Percentiles rank a stretch among this genome's conserved stretches.
Evolutionary conservation across 106 monocot genomes (phyloP).

Genomic region (Dendrobium huoshanense): DNA sequence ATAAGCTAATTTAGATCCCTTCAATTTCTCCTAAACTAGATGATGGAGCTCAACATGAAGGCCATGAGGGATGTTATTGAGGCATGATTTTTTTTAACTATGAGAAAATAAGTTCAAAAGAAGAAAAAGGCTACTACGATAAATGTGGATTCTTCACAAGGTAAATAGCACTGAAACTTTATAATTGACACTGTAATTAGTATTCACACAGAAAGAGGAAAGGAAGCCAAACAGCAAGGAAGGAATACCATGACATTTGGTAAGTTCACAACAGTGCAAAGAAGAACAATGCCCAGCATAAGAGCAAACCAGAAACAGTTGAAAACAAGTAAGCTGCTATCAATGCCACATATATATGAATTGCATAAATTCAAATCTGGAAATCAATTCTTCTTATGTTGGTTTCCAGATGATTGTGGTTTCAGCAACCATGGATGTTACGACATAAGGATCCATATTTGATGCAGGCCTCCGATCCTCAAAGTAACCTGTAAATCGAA

Average conservation of each 20-base stretch:
- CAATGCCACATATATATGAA: too few relatives aligned
- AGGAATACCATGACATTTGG: not conserved
- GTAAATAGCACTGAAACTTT: not conserved
- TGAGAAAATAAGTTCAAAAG: too few relatives aligned
- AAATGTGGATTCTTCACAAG: not conserved
- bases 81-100: too few relatives aligned
- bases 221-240: not conserved
- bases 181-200: not conserved
- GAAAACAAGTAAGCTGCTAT: not conserved
- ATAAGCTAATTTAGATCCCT: too few relatives aligned
- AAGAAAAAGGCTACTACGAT: too few relatives aligned
- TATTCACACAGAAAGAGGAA: not conserved
- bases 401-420: constrained; percentile 18
- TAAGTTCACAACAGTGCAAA: not conserved
- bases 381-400: not conserved
- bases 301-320: not conserved
- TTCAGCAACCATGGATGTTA: constrained; percentile 19
- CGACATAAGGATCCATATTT: constrained; percentile 20
- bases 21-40: too few relatives aligned
- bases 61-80: too few relatives aligned
- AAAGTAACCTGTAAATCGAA: constrained; percentile 7
- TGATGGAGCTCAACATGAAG: too few relatives aligned
- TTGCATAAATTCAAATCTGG: not conserved
- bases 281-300: not conserved
- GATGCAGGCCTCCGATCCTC: constrained; percentile 21